These are phyloP conservation scores for Nannochloropsis oceanica DNA, from an alignment of 108 stramenopile species.

Conservation along the genomic window DNA sequence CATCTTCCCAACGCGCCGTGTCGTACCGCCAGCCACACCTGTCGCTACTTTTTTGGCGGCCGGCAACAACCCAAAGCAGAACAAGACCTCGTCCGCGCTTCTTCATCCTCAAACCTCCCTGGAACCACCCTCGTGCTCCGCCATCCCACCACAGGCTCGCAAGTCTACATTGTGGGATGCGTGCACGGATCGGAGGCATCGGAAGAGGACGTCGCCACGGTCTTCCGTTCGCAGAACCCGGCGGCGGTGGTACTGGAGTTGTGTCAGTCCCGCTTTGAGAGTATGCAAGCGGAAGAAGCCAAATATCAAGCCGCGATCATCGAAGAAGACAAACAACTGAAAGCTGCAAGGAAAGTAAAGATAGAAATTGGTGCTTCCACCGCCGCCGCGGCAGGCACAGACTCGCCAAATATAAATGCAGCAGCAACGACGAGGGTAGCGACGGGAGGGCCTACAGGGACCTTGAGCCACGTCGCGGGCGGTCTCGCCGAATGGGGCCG, in stretches of 20 bases:
- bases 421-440: no score
- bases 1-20: not conserved
- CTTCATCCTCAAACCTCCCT: not conserved
- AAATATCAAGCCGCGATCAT: not conserved
- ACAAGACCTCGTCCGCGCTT: not conserved
- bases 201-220: not conserved
- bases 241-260: not conserved
- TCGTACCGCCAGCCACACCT: not conserved
- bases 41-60: not conserved
- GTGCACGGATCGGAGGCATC: not conserved
- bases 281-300: not conserved
- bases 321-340: no score
- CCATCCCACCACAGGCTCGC: not conserved
- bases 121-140: not conserved
- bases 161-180: not conserved
- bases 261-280: not conserved
- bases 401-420: no score
- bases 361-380: no score
- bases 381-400: no score
- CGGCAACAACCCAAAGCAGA: not conserved
- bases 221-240: not conserved
- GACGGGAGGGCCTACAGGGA: not conserved
- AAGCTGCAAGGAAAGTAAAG: no score
- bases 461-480: not conserved
- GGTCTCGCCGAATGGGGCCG: not conserved